Base-by-base conservation (phyloP, 192 early-diverging fungal species). In the Allomyces arbusculus region DNA sequence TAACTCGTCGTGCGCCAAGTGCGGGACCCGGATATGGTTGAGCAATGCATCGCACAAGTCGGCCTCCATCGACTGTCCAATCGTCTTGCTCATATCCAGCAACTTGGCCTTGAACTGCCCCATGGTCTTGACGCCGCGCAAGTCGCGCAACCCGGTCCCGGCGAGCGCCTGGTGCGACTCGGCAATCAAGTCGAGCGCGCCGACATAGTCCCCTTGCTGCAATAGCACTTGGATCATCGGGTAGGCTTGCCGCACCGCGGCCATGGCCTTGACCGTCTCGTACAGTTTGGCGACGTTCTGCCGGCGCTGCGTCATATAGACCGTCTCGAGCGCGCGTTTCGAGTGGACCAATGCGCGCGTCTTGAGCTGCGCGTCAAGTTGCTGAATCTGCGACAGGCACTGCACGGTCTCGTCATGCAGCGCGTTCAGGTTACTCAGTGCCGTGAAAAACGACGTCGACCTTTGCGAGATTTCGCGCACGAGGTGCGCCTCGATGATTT, bases 381-480 rank as follows among this genome's bases (percentile, higher is more conserved):
- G 79, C 64, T 91, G 77, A 33, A 99, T 97, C 67, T 99, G 85
- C 0, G 78, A 75, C 10, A 99, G 87, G 69, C 94, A 97, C 16
- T 85, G 78, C 61, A 90, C 76, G 0, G 93, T 97, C 69, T 99
- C 93, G 1, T 84, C 81, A 72, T 99, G 91, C 50, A 99, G 75
- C 14, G 87, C 87, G 73, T 97, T 89, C 44, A 99, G 78, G 66
- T 92, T 97, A 9, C 87, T 86, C 11, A 99, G 75, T 0, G 96
- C 95, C 28, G 88, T 85, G 72, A 99, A 99, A 69, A 99, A 99
- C 0, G 95, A 92, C 10, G 86, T 82, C n/a, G 91, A 94, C 24
- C 95, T 77, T 23, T 85, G 81, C 40, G 92, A 92, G 58, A 99
- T 99, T 71, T 99, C 96, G 61, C 86, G 87, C 23, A 94, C 86